Evolutionary conservation across 306 rosid genomes (phyloP).

Genomic region (Cucurbita moschata): DNA sequence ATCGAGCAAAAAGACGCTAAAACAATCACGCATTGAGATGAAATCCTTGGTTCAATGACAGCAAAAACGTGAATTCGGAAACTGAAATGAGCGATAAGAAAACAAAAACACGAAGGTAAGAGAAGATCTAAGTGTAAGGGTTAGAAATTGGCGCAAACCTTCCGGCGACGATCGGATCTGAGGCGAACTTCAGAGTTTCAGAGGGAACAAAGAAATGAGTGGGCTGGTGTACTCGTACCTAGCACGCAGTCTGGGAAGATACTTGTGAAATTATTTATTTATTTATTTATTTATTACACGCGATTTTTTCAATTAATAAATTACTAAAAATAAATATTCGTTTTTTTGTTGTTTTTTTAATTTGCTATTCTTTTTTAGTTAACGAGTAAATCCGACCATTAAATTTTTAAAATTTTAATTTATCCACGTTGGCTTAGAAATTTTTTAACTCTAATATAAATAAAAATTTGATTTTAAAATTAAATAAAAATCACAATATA

Average conservation of each 20-base stretch:
- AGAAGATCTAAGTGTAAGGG: neutral
- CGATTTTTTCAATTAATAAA: neutral
- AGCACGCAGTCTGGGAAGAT: constrained; percentile 2
- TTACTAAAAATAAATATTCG: neutral
- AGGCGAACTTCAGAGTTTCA: neutral
- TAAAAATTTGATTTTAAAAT: too few species aligned
- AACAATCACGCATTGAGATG: neutral
- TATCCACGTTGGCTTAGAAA: too few species aligned
- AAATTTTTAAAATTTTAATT: too few species aligned
- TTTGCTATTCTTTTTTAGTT: neutral
- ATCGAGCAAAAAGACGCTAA: neutral
- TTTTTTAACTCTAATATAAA: too few species aligned
- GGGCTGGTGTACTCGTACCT: constrained; percentile 2
- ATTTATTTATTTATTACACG: constrained; percentile 1
- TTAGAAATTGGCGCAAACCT: neutral
- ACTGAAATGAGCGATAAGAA: neutral
- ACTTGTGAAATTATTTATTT: constrained; percentile 1
- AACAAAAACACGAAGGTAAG: neutral
- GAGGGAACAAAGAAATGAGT: constrained; percentile 1
- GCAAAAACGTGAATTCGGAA: neutral
- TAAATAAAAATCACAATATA: too few species aligned
- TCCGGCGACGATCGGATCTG: constrained; percentile 5
- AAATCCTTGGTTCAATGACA: neutral
- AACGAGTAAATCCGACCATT: too few species aligned
- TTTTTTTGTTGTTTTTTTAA: neutral